A percentile compares a stretch with the other conserved stretches of the same genome.
phyloP scores from a whole-genome alignment of 768 basidiomycete genomes.

The Lactarius hatsudake region DNA sequence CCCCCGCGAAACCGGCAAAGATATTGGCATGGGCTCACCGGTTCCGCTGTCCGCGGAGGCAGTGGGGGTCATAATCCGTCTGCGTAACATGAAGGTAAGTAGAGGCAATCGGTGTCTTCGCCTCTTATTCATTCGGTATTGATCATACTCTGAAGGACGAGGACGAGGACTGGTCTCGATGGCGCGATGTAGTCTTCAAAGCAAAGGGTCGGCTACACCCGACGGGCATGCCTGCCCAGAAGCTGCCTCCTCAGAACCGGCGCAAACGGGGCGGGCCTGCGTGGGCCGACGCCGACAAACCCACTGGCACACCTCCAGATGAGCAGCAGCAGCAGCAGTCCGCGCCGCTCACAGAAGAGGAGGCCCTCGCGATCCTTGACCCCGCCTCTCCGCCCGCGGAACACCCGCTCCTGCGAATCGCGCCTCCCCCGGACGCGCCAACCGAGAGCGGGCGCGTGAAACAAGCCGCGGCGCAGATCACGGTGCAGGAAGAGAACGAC shows the following conservation, averaged over 20 bases:
- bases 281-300: not conserved
- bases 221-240: conserved; percentile 39
- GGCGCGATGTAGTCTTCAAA: conserved; percentile 82
- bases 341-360: conserved; percentile 46
- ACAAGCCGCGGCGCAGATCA: conserved; percentile 33
- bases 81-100: conserved; percentile 80
- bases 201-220: conserved; percentile 59
- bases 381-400: conserved; percentile 15
- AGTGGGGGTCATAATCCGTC: conserved; percentile 68
- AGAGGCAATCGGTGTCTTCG: not conserved
- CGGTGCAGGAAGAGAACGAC: conserved; percentile 32
- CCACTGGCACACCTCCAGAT: not conserved
- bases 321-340: conserved; percentile 15
- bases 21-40: conserved; percentile 86
- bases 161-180: conserved; percentile 84
- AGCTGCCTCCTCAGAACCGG: conserved; percentile 59
- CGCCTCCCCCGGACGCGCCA: conserved; percentile 33
- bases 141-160: conserved; percentile 58
- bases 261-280: conserved; percentile 57
- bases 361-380: conserved; percentile 42
- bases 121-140: conserved; percentile 6
- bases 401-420: conserved; percentile 17
- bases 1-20: conserved; percentile 81
- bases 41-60: conserved; percentile 76
- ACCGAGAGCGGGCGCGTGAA: conserved; percentile 32